Evolutionary conservation across 2,329 filamentous ascomycete genomes (phyloP).

Genomic region (Elsinoe necatrix): DNA sequence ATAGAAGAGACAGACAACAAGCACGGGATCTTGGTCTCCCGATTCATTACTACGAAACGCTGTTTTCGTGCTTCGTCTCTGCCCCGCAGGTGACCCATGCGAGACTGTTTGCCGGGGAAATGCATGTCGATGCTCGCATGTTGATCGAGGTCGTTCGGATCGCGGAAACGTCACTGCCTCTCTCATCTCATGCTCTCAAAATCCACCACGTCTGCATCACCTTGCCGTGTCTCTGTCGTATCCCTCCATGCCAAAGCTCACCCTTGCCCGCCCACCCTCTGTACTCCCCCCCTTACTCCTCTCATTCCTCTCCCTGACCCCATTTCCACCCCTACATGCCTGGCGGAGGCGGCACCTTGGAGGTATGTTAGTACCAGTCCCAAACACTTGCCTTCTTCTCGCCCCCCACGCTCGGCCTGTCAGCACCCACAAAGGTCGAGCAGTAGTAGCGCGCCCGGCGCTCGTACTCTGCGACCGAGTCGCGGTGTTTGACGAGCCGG

Average conservation of each 20-base stretch:
- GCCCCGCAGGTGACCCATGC: no score
- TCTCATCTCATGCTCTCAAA: background rate
- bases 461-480: background rate
- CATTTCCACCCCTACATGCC: constrained; percentile 32
- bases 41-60: no score
- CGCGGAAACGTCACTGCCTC: no score
- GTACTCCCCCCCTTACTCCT: background rate
- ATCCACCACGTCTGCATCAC: background rate
- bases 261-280: background rate
- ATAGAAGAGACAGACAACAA: no score
- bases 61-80: no score
- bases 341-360: constrained; percentile 44
- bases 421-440: background rate
- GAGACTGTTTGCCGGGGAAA: no score
- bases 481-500: background rate
- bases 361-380: constrained; percentile 13
- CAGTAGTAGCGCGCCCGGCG: background rate
- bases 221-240: background rate
- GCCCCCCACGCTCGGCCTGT: background rate
- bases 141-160: no score
- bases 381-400: background rate
- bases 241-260: background rate
- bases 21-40: no score
- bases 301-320: background rate
- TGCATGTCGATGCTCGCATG: no score